Percentiles rank a stretch among this genome's conserved stretches.
Conservation (phyloP, 2,329 filamentous ascomycete species). For the Fusarium euwallaceae region DNA sequence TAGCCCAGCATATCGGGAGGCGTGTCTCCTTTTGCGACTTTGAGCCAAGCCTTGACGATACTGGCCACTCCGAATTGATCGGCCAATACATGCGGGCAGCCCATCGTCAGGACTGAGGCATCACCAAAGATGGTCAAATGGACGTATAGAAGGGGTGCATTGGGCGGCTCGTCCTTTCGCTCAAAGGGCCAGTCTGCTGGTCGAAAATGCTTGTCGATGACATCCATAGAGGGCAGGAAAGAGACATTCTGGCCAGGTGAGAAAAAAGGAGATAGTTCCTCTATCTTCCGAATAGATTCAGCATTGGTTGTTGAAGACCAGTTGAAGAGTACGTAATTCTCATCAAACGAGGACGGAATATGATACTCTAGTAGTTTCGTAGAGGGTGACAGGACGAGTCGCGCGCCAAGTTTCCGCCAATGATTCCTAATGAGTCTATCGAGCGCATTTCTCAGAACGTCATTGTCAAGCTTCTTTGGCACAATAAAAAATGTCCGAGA, state of each 20-base stretch:
- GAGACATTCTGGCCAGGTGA: neutral
- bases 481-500: conserved; percentile 20
- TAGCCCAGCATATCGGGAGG: neutral
- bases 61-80: conserved; percentile 17
- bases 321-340: conserved; percentile 9
- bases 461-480: neutral
- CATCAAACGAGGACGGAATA: conserved; percentile 4
- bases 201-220: neutral
- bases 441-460: neutral
- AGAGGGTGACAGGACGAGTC: neutral
- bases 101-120: neutral
- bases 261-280: neutral
- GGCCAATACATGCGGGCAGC: conserved; percentile 10
- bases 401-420: conserved; percentile 9
- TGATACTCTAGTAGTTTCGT: conserved; percentile 8
- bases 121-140: conserved; percentile 10
- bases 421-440: conserved; percentile 9
- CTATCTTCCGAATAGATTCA: neutral
- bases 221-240: conserved; percentile 11
- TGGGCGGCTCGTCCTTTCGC: conserved; percentile 12
- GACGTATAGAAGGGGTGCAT: conserved; percentile 11
- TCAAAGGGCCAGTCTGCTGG: conserved; percentile 17
- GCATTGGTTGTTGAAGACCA: conserved; percentile 4
- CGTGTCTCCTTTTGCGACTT: neutral
- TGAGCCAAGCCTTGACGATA: conserved; percentile 18